Evolutionary conservation across 129 eudicot species (phyloP).

Genomic region (Helichrysum umbraculigerum): DNA sequence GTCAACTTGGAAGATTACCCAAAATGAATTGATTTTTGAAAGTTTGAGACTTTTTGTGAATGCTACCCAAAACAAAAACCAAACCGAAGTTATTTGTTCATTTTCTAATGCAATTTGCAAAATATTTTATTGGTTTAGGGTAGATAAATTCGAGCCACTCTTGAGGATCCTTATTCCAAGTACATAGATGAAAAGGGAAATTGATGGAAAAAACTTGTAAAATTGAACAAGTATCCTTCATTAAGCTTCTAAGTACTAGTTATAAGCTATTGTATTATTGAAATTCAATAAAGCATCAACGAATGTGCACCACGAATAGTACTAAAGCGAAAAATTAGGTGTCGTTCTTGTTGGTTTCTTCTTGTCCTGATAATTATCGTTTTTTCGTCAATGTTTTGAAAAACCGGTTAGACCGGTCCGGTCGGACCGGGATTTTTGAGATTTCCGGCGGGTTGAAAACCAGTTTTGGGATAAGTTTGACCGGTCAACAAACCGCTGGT

Average conservation of each 20-base stretch:
- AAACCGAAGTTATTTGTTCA: not conserved
- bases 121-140: not conserved
- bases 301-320: slow-evolving; percentile 19
- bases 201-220: not conserved
- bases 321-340: slow-evolving; percentile 1
- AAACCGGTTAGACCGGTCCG: too few relatives aligned
- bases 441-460: too few relatives aligned
- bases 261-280: not conserved
- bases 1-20: not conserved
- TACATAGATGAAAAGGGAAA: not conserved
- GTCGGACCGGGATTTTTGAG: too few relatives aligned
- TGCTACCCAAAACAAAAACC: not conserved
- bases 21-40: not conserved
- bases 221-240: not conserved
- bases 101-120: not conserved
- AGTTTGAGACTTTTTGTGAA: not conserved
- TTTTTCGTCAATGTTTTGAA: too few relatives aligned
- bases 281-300: slow-evolving; percentile 10
- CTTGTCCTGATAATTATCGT: not conserved
- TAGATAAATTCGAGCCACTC: not conserved
- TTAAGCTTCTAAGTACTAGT: not conserved
- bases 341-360: slow-evolving; percentile 8
- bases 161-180: not conserved
- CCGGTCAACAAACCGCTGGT: too few relatives aligned
- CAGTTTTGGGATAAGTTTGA: too few relatives aligned